phyloP scores from a whole-genome alignment of 177 flowering plant species.

The Vitis hybrid region DNA sequence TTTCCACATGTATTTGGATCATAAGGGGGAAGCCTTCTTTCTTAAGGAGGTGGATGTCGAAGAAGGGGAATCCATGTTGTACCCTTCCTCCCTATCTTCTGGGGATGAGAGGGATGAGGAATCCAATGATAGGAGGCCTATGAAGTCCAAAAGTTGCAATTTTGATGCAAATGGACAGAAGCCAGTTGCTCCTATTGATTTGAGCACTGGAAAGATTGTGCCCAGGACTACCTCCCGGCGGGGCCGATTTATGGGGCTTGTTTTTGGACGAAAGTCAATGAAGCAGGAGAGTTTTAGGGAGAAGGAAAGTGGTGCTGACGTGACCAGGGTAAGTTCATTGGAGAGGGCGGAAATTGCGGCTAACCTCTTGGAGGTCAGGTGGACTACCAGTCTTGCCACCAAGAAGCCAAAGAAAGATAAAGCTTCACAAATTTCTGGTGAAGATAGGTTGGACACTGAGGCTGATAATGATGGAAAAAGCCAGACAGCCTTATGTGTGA shows the following conservation, averaged over 20 bases:
- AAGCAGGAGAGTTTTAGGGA: constrained; percentile 26
- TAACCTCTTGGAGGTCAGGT: constrained; percentile 72
- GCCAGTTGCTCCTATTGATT: constrained; percentile 25
- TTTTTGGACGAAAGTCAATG: constrained; percentile 61
- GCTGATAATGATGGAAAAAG: constrained; percentile 8
- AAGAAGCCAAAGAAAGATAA: constrained; percentile 24
- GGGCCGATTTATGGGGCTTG: constrained; percentile 58
- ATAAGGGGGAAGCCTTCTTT: constrained; percentile 88
- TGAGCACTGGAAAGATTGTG: constrained; percentile 36
- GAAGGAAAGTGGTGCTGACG: constrained; percentile 29
- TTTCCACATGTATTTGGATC: constrained; percentile 86
- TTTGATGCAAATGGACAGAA: constrained; percentile 22
- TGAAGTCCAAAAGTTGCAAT: constrained; percentile 45
- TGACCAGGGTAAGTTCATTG: constrained; percentile 45
- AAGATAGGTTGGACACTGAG: constrained; percentile 12
- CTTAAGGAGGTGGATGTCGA: constrained; percentile 57
- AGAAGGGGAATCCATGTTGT: constrained; percentile 38
- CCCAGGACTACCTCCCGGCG: constrained; percentile 44
- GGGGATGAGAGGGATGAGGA: constrained; percentile 64
- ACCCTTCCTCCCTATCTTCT: constrained; percentile 39
- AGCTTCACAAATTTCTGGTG: constrained; percentile 19
- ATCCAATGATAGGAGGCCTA: constrained; percentile 16
- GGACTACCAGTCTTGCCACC: constrained; percentile 75
- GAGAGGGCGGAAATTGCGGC: constrained; percentile 90
- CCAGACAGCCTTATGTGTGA: constrained; percentile 9